Conservation (phyloP, 2,329 filamentous ascomycete species). For the Colletotrichum endophyticum region DNA sequence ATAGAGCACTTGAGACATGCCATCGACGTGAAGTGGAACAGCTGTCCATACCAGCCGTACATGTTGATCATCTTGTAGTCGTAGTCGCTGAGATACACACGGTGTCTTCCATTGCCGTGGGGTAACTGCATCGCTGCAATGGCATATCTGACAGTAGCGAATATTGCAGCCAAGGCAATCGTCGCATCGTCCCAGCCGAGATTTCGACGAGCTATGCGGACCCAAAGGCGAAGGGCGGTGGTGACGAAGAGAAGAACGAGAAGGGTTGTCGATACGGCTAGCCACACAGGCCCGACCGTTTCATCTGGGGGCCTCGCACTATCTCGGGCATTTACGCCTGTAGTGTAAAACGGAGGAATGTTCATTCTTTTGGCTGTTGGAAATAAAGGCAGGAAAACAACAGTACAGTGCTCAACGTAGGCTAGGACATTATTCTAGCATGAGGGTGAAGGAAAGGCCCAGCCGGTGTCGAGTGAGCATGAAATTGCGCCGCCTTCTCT, state of each 20-base stretch:
- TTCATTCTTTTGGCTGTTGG: not conserved
- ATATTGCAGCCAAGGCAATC: slow-evolving; percentile 30
- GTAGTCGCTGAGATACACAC: slow-evolving; percentile 32
- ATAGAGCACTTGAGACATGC: slow-evolving; percentile 45
- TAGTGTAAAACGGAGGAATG: not conserved
- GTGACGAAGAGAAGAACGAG: slow-evolving; percentile 33
- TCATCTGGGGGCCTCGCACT: slow-evolving; percentile 34
- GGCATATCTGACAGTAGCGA: slow-evolving; percentile 32
- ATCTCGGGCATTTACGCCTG: not conserved
- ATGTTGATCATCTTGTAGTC: slow-evolving; percentile 39
- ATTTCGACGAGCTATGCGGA: slow-evolving; percentile 27
- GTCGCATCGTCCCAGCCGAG: slow-evolving; percentile 42
- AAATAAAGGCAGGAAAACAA: not conserved
- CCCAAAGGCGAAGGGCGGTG: slow-evolving; percentile 34
- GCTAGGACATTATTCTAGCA: not conserved
- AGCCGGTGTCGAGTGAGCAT: not conserved
- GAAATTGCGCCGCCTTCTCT: not conserved
- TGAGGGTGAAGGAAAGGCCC: not conserved
- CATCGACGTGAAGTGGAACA: slow-evolving; percentile 42
- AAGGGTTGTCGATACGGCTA: slow-evolving; percentile 34
- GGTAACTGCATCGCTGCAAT: slow-evolving; percentile 35
- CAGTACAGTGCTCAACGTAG: not conserved
- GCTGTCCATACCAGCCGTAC: slow-evolving; percentile 42
- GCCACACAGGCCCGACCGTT: slow-evolving; percentile 34
- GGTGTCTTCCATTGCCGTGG: slow-evolving; percentile 42